Evolutionary conservation across 2,329 filamentous ascomycete genomes (phyloP).

Genomic region (Mycosphaerella arachidis): DNA sequence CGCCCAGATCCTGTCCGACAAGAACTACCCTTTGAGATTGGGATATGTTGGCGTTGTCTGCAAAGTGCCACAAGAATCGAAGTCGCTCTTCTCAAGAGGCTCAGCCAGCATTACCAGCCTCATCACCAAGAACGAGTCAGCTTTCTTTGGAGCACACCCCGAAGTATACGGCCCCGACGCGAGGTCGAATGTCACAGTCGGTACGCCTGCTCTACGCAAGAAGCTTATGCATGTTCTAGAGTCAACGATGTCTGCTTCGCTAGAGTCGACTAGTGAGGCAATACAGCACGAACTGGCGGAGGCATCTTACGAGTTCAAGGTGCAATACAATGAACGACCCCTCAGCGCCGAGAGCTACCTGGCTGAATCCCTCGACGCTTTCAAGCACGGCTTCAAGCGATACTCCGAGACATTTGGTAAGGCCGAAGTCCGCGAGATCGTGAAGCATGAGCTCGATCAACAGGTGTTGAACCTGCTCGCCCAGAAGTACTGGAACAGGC

Average conservation of each 20-base stretch:
- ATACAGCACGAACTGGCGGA: constrained; percentile 95
- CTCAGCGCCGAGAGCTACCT: constrained; percentile 94
- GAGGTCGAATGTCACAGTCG: constrained; percentile 61
- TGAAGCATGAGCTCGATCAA: constrained; percentile 91
- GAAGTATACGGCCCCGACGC: constrained; percentile 70
- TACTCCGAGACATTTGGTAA: constrained; percentile 88
- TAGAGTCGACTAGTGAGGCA: constrained; percentile 83
- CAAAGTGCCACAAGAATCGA: constrained; percentile 62
- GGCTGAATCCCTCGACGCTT: constrained; percentile 87
- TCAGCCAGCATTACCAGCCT: constrained; percentile 72
- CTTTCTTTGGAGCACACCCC: constrained; percentile 81
- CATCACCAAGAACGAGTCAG: constrained; percentile 81
- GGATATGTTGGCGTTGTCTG: constrained; percentile 96
- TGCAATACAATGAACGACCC: constrained; percentile 96
- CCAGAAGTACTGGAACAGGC: constrained; percentile 95
- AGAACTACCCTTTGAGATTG: constrained; percentile 88
- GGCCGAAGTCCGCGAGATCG: constrained; percentile 78
- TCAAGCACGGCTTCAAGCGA: constrained; percentile 96
- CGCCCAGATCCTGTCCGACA: constrained; percentile 72
- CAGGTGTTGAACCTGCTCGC: constrained; percentile 89
- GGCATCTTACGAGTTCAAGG: constrained; percentile 97
- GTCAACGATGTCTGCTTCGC: constrained; percentile 90
- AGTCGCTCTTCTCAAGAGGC: constrained; percentile 76
- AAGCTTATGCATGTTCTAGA: constrained; percentile 97
- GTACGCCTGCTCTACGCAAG: constrained; percentile 81